These are phyloP conservation scores for Yamadazyma mexicana DNA, from an alignment of 1,139 yeast genomes.

Conservation along the genomic window DNA sequence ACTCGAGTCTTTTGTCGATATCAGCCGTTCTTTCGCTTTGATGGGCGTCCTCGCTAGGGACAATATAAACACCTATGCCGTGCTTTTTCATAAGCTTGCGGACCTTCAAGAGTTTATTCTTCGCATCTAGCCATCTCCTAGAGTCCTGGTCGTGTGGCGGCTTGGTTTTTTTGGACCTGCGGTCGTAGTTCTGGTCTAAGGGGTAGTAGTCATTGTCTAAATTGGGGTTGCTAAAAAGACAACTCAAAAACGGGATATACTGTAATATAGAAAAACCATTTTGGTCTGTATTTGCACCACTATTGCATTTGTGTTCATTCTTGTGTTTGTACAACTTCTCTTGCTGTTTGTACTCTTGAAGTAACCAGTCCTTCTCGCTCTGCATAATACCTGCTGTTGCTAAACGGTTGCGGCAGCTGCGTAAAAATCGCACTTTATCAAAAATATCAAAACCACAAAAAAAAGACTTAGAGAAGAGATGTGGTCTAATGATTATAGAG, in stretches of 20 bases:
- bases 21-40: slow-evolving; percentile 85
- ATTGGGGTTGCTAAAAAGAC: too few species aligned
- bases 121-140: background rate
- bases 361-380: background rate
- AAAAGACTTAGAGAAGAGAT: slow-evolving; percentile 9
- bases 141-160: background rate
- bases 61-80: slow-evolving; percentile 73
- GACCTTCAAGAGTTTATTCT: background rate
- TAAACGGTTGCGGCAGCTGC: background rate
- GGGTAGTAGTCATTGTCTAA: too few species aligned
- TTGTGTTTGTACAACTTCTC: background rate
- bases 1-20: slow-evolving; percentile 79
- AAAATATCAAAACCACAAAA: background rate
- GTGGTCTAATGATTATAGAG: slow-evolving; percentile 3
- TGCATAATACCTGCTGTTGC: background rate
- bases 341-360: background rate
- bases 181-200: too few species aligned
- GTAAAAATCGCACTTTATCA: background rate
- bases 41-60: slow-evolving; percentile 95
- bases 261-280: background rate
- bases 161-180: background rate
- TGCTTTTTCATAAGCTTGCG: slow-evolving; percentile 62
- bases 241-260: background rate
- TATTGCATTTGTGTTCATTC: background rate
- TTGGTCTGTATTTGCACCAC: background rate